phyloP scores from a whole-genome alignment of 2,329 filamentous ascomycete genomes.

The Trichoderma semiorbis region DNA sequence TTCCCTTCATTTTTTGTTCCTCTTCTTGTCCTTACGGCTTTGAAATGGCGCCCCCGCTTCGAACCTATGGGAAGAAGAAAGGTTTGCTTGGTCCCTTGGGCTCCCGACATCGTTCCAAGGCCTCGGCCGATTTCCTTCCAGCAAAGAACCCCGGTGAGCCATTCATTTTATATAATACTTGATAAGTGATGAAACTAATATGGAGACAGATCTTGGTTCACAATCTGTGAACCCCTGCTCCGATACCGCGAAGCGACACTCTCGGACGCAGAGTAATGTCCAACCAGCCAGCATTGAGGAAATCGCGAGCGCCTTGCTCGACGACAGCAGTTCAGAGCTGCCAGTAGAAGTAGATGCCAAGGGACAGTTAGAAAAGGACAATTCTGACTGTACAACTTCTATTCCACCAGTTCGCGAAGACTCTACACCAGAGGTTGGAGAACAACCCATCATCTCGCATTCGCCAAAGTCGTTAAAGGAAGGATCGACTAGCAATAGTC shows the following conservation, averaged over 20 bases:
- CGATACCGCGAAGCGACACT: constrained; percentile 19
- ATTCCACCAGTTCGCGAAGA: not conserved
- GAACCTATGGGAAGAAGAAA: constrained; percentile 33
- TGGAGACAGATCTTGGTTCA: not conserved
- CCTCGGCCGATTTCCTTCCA: constrained; percentile 19
- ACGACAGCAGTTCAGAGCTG: constrained; percentile 23
- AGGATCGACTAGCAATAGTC: not conserved
- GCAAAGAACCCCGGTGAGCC: constrained; percentile 23
- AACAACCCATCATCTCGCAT: not conserved
- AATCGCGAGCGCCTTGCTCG: constrained; percentile 32
- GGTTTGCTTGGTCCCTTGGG: constrained; percentile 29
- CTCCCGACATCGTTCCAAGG: constrained; percentile 27
- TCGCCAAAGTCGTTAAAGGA: not conserved
- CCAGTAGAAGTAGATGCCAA: constrained; percentile 4
- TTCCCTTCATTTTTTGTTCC: constrained; percentile 6
- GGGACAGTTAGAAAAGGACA: not conserved
- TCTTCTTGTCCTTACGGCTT: not conserved
- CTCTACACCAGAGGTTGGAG: not conserved
- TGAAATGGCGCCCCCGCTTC: constrained; percentile 27
- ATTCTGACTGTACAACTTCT: not conserved
- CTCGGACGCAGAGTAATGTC: constrained; percentile 3
- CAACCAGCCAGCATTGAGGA: constrained; percentile 24
- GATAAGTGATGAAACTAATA: not conserved
- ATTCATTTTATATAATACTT: not conserved
- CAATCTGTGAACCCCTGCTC: constrained; percentile 7